These are phyloP conservation scores for Aspergillus fumigatiaffinis DNA, from an alignment of 2,329 filamentous ascomycete species.

Conservation along the genomic window DNA sequence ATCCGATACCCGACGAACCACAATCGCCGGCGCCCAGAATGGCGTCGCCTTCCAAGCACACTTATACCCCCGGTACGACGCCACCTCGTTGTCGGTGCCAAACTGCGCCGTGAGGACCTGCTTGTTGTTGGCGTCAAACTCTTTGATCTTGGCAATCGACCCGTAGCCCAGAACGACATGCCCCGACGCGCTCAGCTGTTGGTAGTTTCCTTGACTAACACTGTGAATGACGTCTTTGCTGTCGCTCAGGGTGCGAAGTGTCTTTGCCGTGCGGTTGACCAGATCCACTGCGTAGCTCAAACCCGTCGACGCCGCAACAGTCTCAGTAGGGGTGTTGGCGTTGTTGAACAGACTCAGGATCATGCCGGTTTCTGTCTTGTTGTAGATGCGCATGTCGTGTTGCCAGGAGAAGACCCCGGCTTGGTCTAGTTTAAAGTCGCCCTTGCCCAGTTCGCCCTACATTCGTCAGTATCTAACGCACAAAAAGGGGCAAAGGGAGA, in stretches of 20 bases:
- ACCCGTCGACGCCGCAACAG: conserved; percentile 18
- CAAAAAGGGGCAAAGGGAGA: not conserved
- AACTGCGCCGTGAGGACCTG: conserved; percentile 32
- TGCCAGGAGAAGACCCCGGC: conserved; percentile 27
- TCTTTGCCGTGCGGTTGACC: conserved; percentile 18
- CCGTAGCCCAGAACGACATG: conserved; percentile 35
- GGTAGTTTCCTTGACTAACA: conserved; percentile 28
- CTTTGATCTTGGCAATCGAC: conserved; percentile 33
- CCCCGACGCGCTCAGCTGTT: conserved; percentile 19
- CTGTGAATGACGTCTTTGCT: conserved; percentile 20
- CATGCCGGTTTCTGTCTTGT: conserved; percentile 30
- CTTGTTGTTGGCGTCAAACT: conserved; percentile 29
- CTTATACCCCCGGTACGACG: conserved; percentile 36
- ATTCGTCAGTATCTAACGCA: not conserved
- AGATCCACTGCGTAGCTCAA: conserved; percentile 21
- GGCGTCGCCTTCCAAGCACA: conserved; percentile 32
- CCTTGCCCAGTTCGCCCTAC: conserved; percentile 22
- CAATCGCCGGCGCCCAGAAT: conserved; percentile 24
- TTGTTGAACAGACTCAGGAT: conserved; percentile 32
- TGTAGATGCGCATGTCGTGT: conserved; percentile 35
- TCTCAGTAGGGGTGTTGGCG: conserved; percentile 23
- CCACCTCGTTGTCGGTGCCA: conserved; percentile 24
- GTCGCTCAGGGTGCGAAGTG: conserved; percentile 21
- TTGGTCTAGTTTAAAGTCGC: conserved; percentile 23
- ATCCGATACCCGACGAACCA: conserved; percentile 12